These are phyloP conservation scores for Nemania serpens DNA, from an alignment of 2,329 filamentous ascomycete genomes.

Conservation along the genomic window DNA sequence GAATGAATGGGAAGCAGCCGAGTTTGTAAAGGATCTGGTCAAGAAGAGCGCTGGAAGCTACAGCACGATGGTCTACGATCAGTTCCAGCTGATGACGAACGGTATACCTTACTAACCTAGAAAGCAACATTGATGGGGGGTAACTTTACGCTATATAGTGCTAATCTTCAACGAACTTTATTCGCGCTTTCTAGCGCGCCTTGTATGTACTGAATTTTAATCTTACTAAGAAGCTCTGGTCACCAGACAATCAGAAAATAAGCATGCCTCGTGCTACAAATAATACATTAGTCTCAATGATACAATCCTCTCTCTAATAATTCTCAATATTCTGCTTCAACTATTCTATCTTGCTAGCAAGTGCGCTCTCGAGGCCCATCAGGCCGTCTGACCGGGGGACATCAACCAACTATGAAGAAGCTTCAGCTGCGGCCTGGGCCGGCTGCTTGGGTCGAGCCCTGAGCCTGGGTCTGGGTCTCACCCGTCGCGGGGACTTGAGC, in stretches of 20 bases:
- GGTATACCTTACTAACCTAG: conserved; percentile 82
- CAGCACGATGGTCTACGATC: conserved; percentile 93
- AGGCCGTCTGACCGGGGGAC: no score
- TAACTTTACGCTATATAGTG: background rate
- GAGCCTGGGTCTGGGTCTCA: no score
- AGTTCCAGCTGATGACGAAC: conserved; percentile 96
- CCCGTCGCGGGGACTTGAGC: background rate
- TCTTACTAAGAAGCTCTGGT: background rate
- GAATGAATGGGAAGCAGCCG: conserved; percentile 88
- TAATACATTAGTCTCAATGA: background rate
- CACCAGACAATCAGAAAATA: background rate
- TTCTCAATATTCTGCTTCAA: no score
- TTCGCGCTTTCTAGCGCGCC: background rate
- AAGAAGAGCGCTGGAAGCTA: conserved; percentile 89
- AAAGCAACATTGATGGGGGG: background rate
- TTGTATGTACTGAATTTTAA: conserved; percentile 5
- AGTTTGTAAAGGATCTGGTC: conserved; percentile 89
- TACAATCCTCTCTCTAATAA: background rate
- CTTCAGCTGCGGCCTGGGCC: no score
- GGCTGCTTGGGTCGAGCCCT: no score
- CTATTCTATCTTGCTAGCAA: no score
- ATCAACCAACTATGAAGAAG: no score
- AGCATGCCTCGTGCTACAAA: background rate
- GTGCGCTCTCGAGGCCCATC: no score
- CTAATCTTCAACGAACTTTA: background rate